A percentile compares a stretch with the other conserved stretches of the same genome.
phyloP scores from a whole-genome alignment of 352 stramenopile species.

The Saprolegnia parasitica region DNA sequence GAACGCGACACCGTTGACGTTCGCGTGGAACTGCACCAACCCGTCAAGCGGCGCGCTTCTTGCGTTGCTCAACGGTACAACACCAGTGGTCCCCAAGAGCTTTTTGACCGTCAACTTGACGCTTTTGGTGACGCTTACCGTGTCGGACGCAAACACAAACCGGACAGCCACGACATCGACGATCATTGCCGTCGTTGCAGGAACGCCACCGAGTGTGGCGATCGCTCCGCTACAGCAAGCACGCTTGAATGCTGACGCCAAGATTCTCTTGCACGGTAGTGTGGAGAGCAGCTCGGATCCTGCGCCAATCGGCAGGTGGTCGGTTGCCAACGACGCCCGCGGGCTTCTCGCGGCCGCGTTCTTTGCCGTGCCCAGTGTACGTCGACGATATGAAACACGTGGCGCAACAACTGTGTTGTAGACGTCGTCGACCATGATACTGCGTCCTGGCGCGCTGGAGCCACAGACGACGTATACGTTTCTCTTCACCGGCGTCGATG shows the following conservation, averaged over 20 bases:
- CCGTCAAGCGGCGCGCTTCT: slow-evolving; percentile 33
- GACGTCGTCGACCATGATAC: slow-evolving; percentile 40
- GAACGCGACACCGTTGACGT: slow-evolving; percentile 27
- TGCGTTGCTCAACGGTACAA: slow-evolving; percentile 34
- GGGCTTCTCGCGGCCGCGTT: slow-evolving; percentile 32
- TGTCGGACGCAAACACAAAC: slow-evolving; percentile 38
- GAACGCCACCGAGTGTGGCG: slow-evolving; percentile 46
- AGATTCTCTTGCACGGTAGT: slow-evolving; percentile 47
- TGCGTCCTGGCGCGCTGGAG: slow-evolving; percentile 43
- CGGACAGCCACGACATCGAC: slow-evolving; percentile 37
- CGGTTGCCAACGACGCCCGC: slow-evolving; percentile 36
- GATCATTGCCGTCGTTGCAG: slow-evolving; percentile 43
- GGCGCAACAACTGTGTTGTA: not conserved
- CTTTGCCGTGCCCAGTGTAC: slow-evolving; percentile 41
- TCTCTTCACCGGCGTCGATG: slow-evolving; percentile 46
- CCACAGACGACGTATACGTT: slow-evolving; percentile 47
- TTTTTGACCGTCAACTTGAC: slow-evolving; percentile 45
- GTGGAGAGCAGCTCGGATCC: slow-evolving; percentile 46
- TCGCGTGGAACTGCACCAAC: slow-evolving; percentile 49
- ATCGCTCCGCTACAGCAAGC: slow-evolving; percentile 41
- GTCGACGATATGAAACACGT: slow-evolving; percentile 23
- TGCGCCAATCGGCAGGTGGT: slow-evolving; percentile 40
- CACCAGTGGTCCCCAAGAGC: slow-evolving; percentile 40
- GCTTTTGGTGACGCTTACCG: slow-evolving; percentile 48
- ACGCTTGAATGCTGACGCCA: slow-evolving; percentile 58